Evolutionary conservation across 306 rosid species (phyloP), one percentile per base, ranked within the genome.

Genomic region (Quercus rubra): DNA sequence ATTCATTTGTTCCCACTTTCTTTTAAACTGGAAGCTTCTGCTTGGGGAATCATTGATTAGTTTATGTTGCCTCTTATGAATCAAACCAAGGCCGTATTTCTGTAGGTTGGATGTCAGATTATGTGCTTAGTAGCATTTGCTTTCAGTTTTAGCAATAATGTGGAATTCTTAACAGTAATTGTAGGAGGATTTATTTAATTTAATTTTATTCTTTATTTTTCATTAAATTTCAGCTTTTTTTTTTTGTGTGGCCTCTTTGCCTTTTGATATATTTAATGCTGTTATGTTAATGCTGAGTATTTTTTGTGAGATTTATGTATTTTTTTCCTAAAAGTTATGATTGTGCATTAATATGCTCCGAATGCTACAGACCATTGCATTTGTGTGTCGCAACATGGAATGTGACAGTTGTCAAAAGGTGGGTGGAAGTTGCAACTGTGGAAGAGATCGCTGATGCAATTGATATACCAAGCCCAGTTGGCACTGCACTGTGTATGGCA

Each of bases 401-500:
- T 82, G 98, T 93, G 31, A 86, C 94, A 72, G 98, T 95, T 82
- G 97, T 93, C 61, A 93, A 89, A 90, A 93, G 90, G 87, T 95
- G 99, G 99, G 95, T 83, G 70, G 96, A 95, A 83, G 88, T 93
- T 84, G 94, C 99, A 76, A 88, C 90, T 69, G 30, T 82, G n/a
- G 89, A 93, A 81, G 99, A 91, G 83, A 91, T 95, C 82, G 90
- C 87, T 19, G 93, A 89, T 81, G 92, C 97, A 74, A 90, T 95
- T 90, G 97, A 95, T 80, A 88, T 91, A 70, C 86, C 85, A 71
- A 85, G 91, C 77, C 89, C 97, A 71, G 81, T 89, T 82, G 99
- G 99, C 83, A 93, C 97, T 76, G 96, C 99, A 15, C 84, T 95
- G 82, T 95, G 99, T 84, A 91, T 95, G 97, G 99, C 99, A 19